A percentile compares a stretch with the other conserved stretches of the same genome.
Conservation (phyloP, 345 rosid species). For the Ceriops tagal region DNA sequence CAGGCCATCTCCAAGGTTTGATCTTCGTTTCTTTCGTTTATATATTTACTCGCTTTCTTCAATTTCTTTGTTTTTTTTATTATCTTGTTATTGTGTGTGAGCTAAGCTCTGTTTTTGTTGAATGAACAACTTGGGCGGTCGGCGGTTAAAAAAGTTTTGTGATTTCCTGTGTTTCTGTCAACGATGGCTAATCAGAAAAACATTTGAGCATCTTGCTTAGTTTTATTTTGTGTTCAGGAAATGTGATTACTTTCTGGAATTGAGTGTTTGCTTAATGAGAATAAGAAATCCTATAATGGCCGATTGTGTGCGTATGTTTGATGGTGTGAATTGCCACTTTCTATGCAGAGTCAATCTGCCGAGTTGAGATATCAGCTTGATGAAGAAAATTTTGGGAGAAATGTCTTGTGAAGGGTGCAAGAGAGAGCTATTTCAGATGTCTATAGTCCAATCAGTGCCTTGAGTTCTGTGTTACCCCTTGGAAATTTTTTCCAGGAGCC, state of each 20-base stretch:
- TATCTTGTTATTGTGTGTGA: background rate
- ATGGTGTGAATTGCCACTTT: background rate
- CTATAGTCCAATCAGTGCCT: slow-evolving; percentile 35
- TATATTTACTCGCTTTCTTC: background rate
- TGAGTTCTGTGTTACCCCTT: slow-evolving; percentile 22
- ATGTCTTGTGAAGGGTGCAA: slow-evolving; percentile 28
- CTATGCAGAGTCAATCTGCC: slow-evolving; percentile 41
- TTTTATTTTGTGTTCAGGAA: background rate
- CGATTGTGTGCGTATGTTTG: slow-evolving; percentile 1
- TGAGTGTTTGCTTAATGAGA: background rate
- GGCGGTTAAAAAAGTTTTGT: no score
- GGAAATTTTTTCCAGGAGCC: slow-evolving; percentile 37
- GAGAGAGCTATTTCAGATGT: slow-evolving; percentile 14
- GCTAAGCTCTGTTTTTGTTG: background rate
- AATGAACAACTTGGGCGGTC: no score
- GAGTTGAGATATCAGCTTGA: slow-evolving; percentile 28
- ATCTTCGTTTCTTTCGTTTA: background rate
- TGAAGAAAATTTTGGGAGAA: slow-evolving; percentile 28
- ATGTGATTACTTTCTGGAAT: background rate
- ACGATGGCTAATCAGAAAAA: no score
- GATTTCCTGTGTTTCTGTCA: no score
- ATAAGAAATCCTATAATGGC: background rate
- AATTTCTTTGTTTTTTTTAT: background rate
- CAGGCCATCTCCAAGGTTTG: slow-evolving; percentile 40
- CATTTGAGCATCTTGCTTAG: no score